phyloP scores from a whole-genome alignment of 148 eudicot genomes.

The Oxyria digyna region DNA sequence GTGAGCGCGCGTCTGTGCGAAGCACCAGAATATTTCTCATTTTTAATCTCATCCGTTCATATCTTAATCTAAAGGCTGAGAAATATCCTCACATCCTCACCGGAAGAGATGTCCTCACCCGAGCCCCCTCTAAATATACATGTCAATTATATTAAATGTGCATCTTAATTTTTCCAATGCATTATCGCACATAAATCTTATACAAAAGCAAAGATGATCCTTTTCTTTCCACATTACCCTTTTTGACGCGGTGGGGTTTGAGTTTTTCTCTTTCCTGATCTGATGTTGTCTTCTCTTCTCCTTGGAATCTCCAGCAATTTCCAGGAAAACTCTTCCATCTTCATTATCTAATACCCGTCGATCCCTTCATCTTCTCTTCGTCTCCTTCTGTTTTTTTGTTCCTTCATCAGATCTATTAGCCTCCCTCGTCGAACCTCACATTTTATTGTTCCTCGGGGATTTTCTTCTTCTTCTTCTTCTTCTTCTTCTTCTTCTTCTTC shows the following conservation, averaged over 20 bases:
- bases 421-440: neutral
- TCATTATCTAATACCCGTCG: neutral
- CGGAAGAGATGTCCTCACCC: too few species aligned
- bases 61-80: too few species aligned
- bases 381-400: neutral
- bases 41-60: too few species aligned
- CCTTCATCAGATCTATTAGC: neutral
- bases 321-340: neutral
- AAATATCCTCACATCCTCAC: too few species aligned
- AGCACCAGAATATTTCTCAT: too few species aligned
- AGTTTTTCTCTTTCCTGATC: neutral
- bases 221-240: neutral
- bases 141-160: too few species aligned
- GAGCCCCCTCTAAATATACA: too few species aligned
- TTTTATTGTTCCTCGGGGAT: neutral
- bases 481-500: neutral
- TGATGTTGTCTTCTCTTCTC: neutral
- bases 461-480: neutral
- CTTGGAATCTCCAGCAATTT: conserved; percentile 1
- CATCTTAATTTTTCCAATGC: too few species aligned
- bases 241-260: neutral
- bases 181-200: too few species aligned
- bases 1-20: too few species aligned
- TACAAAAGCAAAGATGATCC: neutral
- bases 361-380: neutral